phyloP scores from a whole-genome alignment of 371 early-diverging fungal genomes.

The Mortierella sp. region DNA sequence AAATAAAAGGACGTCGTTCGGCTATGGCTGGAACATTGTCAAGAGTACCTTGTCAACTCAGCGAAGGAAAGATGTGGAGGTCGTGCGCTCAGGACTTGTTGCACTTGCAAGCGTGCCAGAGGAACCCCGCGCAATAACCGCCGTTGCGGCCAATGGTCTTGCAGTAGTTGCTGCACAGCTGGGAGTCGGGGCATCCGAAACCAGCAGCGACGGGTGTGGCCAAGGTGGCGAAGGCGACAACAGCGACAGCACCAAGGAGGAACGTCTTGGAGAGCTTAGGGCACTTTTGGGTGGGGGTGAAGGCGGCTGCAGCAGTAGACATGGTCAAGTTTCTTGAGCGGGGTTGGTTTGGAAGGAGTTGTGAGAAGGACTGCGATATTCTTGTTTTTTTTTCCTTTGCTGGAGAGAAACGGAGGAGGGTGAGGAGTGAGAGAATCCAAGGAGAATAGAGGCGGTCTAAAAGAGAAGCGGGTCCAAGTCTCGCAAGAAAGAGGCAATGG shows the following conservation, averaged over 20 bases:
- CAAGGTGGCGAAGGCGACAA: background rate
- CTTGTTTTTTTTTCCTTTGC: too few relatives aligned
- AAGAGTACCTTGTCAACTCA: too few relatives aligned
- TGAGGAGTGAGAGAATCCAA: background rate
- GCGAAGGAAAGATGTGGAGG: too few relatives aligned
- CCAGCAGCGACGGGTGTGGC: slow-evolving; percentile 2
- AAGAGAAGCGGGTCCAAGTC: too few relatives aligned
- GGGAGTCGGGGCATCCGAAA: slow-evolving; percentile 10
- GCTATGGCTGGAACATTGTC: too few relatives aligned
- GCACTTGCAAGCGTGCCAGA: slow-evolving; percentile 19
- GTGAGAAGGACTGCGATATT: background rate
- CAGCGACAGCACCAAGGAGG: background rate
- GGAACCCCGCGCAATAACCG: slow-evolving; percentile 20
- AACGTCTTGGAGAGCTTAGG: slow-evolving; percentile 8
- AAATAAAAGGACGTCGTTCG: too few relatives aligned
- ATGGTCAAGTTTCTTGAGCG: background rate
- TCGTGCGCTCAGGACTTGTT: slow-evolving; percentile 7
- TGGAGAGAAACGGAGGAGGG: too few relatives aligned
- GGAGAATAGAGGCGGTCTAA: too few relatives aligned
- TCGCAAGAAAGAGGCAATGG: too few relatives aligned
- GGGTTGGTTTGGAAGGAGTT: background rate
- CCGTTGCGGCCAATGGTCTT: slow-evolving; percentile 13
- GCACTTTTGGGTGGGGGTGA: background rate
- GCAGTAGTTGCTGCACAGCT: slow-evolving; percentile 15
- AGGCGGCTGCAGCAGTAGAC: background rate